phyloP scores from a whole-genome alignment of 1,284 basidiomycete genomes.

The Athelia psychrophila region DNA sequence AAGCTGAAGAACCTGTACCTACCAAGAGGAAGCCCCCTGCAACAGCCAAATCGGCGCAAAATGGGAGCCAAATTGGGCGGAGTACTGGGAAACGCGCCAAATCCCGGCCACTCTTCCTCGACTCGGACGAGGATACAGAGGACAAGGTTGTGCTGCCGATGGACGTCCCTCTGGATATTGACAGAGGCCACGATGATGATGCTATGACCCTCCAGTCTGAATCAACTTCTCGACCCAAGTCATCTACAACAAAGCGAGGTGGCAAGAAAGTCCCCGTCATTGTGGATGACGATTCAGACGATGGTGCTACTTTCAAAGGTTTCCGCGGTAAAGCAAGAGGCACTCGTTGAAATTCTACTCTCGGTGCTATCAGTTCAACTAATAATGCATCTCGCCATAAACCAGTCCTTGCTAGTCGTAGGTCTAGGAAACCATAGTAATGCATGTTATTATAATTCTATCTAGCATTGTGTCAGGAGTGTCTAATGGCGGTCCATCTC shows the following conservation, averaged over 20 bases:
- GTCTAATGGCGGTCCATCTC: slow-evolving; percentile 44
- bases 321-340: slow-evolving; percentile 40
- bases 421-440: neutral
- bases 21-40: slow-evolving; percentile 21
- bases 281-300: slow-evolving; percentile 67
- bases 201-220: slow-evolving; percentile 30
- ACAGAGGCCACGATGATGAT: slow-evolving; percentile 16
- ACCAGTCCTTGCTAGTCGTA: too few relatives aligned
- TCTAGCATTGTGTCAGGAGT: neutral
- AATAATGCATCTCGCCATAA: neutral
- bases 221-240: slow-evolving; percentile 12
- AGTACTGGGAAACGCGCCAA: slow-evolving; percentile 16
- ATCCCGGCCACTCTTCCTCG: slow-evolving; percentile 37
- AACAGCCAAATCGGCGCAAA: slow-evolving; percentile 8
- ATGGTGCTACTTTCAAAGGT: slow-evolving; percentile 64
- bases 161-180: slow-evolving; percentile 14
- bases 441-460: neutral
- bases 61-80: slow-evolving; percentile 19
- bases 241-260: slow-evolving; percentile 15
- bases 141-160: slow-evolving; percentile 5
- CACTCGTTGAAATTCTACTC: neutral
- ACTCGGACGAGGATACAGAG: slow-evolving; percentile 33
- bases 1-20: slow-evolving; percentile 6
- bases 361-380: neutral
- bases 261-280: slow-evolving; percentile 38